Base-by-base conservation (phyloP, 352 stramenopile genomes). In the Pythium inflatum region DNA sequence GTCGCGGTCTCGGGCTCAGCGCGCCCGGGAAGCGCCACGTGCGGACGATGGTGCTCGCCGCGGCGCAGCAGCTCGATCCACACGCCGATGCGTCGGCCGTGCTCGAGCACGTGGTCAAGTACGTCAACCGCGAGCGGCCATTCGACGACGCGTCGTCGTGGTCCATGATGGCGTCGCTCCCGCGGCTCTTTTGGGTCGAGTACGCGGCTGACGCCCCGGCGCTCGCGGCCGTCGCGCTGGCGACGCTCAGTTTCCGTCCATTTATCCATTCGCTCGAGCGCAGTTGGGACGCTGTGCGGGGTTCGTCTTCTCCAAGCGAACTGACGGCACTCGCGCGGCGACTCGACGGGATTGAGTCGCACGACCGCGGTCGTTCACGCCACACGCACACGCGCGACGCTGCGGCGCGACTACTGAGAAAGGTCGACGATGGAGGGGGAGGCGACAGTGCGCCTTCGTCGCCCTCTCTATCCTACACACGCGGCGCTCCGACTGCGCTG, bases 141-240 rank as follows among this genome's bases (percentile, higher is more conserved):
- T 85, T 85, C 43, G 73, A 85, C 45, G 77, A 85, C 40, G 67
- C 75, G 16, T 66, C 71, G 22, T 81, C 77, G 27, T 85, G 75
- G 77, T 34, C 62, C 22, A 79, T 78, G 66, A 80, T 85, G 75
- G 69, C 67, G 38, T 70, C 60, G 22, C 73, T 81, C 30, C 77
- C 77, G 7, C 51, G 77, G n/a, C 65, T 85, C 7, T 85, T 85
- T 43, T 85, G 77, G 77, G 63, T 82, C 13, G 77, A 85, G 51
- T 85, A 74, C 51, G 48, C 62, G 16, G 31, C 49, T 5, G 77
- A 85, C 49, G 65, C 66, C 18, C 69, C 64, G 0, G 77, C 79
- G 41, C 62, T 85, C 22, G 70, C 77, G 16, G 64, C 68, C 11
- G 63, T 85, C 5, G 77, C 77, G n/a, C 63, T 82, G 20, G 70